Conservation (phyloP, 1,139 yeast species). For the Taiozyma sp. region DNA sequence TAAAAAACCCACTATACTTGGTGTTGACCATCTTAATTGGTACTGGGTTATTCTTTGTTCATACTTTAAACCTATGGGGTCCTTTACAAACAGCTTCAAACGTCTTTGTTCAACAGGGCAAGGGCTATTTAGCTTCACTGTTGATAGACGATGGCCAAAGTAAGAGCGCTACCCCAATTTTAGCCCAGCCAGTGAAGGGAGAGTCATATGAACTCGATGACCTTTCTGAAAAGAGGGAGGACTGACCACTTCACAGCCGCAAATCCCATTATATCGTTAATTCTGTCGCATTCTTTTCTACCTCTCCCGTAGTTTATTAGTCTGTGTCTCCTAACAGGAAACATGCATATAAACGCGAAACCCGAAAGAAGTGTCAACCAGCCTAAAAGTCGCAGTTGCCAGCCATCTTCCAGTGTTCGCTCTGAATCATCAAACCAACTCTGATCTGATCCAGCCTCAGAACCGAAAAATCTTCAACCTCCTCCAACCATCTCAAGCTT, state of each 20-base stretch:
- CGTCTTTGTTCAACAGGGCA: conserved; percentile 52
- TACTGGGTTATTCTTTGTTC: conserved; percentile 63
- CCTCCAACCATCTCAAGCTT: neutral
- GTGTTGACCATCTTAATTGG: conserved; percentile 47
- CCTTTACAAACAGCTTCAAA: conserved; percentile 62
- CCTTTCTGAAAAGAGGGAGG: conserved; percentile 13
- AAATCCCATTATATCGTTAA: neutral
- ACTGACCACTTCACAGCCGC: neutral
- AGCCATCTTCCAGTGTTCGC: neutral
- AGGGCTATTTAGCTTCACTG: conserved; percentile 36
- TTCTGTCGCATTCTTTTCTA: neutral
- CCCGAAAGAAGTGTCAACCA: neutral
- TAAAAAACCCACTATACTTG: conserved; percentile 78
- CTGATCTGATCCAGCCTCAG: neutral
- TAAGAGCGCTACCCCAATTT: neutral
- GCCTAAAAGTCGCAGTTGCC: neutral
- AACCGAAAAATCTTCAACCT: neutral
- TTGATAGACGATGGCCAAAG: conserved; percentile 25
- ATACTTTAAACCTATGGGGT: conserved; percentile 65
- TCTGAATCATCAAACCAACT: neutral
- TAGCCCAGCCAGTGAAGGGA: neutral
- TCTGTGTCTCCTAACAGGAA: neutral
- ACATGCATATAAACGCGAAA: neutral
- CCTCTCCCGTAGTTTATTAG: neutral
- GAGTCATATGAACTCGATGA: conserved; percentile 17